Conservation (phyloP, 2,329 filamentous ascomycete species). For the Botrytis deweyae region DNA sequence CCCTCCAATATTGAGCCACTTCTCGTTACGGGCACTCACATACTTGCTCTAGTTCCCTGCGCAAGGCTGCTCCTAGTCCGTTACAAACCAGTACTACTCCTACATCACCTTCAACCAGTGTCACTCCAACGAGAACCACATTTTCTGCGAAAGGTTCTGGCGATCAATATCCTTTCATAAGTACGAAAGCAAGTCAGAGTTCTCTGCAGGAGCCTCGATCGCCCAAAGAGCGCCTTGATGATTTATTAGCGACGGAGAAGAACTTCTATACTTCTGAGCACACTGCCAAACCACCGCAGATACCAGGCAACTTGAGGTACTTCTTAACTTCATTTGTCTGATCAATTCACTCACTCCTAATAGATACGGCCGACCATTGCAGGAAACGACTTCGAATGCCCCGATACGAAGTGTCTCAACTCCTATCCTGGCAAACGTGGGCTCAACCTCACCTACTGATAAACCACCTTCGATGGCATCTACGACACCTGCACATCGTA, state of each 20-base stretch:
- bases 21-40: constrained; percentile 26
- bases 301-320: constrained; percentile 32
- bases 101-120: constrained; percentile 35
- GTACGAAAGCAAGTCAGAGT: constrained; percentile 24
- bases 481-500: constrained; percentile 34
- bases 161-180: constrained; percentile 28
- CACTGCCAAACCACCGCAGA: constrained; percentile 15
- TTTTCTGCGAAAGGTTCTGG: constrained; percentile 32
- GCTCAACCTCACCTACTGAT: constrained; percentile 30
- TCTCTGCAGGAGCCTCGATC: constrained; percentile 35
- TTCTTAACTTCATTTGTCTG: constrained; percentile 2
- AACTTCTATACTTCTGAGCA: constrained; percentile 37
- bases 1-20: constrained; percentile 20
- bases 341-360: constrained; percentile 3
- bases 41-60: constrained; percentile 35
- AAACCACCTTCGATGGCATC: constrained; percentile 35
- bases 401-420: constrained; percentile 40
- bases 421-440: constrained; percentile 33
- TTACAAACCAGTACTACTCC: constrained; percentile 38
- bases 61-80: constrained; percentile 40
- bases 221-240: constrained; percentile 40
- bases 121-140: constrained; percentile 37
- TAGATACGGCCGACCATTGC: constrained; percentile 31
- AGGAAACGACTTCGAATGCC: constrained; percentile 36
- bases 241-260: constrained; percentile 40